These are phyloP conservation scores for Blastomyces emzantsi DNA, from an alignment of 2,329 filamentous ascomycete genomes.

Conservation along the genomic window DNA sequence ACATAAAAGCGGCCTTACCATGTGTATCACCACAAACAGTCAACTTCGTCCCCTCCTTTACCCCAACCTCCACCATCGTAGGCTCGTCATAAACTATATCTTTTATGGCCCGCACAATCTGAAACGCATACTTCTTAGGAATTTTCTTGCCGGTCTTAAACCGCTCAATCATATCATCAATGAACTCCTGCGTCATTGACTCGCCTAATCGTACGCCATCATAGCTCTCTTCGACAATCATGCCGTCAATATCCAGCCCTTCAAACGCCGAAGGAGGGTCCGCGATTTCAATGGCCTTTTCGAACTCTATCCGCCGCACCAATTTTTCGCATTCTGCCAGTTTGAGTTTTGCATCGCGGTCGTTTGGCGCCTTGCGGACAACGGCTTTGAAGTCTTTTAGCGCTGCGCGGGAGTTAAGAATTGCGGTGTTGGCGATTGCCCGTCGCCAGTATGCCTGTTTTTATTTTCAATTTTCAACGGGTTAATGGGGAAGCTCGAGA, in stretches of 20 bases:
- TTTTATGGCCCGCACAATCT: constrained; percentile 85
- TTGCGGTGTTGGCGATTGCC: constrained; percentile 84
- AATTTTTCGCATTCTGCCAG: constrained; percentile 90
- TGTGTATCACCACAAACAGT: constrained; percentile 98
- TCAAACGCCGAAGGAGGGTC: constrained; percentile 90
- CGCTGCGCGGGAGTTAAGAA: constrained; percentile 78
- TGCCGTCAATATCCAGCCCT: constrained; percentile 77
- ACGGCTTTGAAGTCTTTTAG: constrained; percentile 88
- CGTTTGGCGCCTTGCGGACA: constrained; percentile 73
- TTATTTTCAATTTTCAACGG: not conserved
- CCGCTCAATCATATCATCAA: constrained; percentile 91
- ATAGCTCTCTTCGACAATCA: constrained; percentile 72
- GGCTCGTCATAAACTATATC: constrained; percentile 85
- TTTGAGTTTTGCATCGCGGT: constrained; percentile 86
- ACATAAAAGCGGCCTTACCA: constrained; percentile 45
- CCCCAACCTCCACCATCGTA: constrained; percentile 90
- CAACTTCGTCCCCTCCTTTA: constrained; percentile 66
- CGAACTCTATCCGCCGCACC: constrained; percentile 83
- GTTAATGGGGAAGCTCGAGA: not conserved
- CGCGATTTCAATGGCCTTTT: constrained; percentile 86
- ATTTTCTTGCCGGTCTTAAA: constrained; percentile 96
- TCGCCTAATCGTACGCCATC: constrained; percentile 69
- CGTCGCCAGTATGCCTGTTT: constrained; percentile 82
- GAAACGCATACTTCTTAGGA: constrained; percentile 93
- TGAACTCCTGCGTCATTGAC: constrained; percentile 92